Conservation (phyloP, 345 rosid genomes). For the Noccaea caerulescens region DNA sequence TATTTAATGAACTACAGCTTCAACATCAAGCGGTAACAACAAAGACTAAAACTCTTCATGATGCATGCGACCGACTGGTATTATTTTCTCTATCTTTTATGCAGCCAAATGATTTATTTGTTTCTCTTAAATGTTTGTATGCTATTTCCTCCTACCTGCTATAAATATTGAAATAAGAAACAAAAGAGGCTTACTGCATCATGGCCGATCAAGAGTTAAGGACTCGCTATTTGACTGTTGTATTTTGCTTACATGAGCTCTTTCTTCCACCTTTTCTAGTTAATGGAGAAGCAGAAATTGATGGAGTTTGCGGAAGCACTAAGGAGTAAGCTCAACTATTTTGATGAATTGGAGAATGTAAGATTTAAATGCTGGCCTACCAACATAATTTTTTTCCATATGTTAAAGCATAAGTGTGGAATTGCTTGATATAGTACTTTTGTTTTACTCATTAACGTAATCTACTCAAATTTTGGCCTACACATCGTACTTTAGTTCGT, state of each 20-base stretch:
- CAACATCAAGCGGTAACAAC: conserved; percentile 96
- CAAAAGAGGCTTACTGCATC: conserved; percentile 11
- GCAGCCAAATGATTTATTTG: not conserved
- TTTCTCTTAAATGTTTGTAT: conserved; percentile 14
- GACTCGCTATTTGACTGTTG: conserved; percentile 9
- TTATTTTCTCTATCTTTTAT: conserved; percentile 34
- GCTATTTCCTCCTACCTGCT: conserved; percentile 2
- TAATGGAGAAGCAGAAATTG: conserved; percentile 86
- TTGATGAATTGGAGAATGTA: conserved; percentile 99
- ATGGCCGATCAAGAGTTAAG: conserved; percentile 13
- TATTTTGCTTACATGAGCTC: conserved; percentile 19
- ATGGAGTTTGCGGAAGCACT: conserved; percentile 93
- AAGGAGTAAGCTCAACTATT: conserved; percentile 88
- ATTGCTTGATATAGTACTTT: conserved; percentile 9
- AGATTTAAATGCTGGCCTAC: conserved; percentile 64
- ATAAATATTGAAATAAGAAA: not conserved
- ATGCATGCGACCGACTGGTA: conserved; percentile 96
- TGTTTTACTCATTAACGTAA: conserved; percentile 7
- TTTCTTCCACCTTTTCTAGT: conserved; percentile 47
- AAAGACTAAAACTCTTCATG: conserved; percentile 98
- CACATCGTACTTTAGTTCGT: conserved; percentile 10
- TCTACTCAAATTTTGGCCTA: conserved; percentile 11
- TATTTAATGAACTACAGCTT: conserved; percentile 78
- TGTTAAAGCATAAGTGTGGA: conserved; percentile 5
- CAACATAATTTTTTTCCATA: conserved; percentile 22